These are phyloP conservation scores for Peterozyma xylosa DNA, from an alignment of 805 yeast species.

Conservation along the genomic window DNA sequence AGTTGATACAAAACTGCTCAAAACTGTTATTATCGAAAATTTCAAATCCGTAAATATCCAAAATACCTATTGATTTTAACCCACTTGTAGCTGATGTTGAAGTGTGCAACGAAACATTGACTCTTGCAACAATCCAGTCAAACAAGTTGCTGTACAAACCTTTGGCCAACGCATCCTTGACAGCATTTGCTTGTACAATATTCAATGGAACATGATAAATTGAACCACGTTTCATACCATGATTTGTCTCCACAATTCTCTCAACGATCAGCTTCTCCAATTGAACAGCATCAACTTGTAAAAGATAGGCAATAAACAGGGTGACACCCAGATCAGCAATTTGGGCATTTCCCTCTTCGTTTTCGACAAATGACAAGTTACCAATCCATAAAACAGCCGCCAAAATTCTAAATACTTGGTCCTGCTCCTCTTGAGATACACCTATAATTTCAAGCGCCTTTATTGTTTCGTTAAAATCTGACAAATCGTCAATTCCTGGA, in stretches of 20 bases:
- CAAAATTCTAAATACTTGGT: slow-evolving; percentile 76
- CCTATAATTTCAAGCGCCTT: slow-evolving; percentile 89
- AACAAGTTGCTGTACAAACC: slow-evolving; percentile 88
- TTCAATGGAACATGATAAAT: slow-evolving; percentile 92
- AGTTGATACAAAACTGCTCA: slow-evolving; percentile 92
- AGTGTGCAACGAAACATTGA: slow-evolving; percentile 60
- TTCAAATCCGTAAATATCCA: slow-evolving; percentile 95
- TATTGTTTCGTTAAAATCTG: slow-evolving; percentile 74
- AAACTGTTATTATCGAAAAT: slow-evolving; percentile 92
- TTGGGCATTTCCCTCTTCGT: slow-evolving; percentile 78
- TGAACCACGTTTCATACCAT: slow-evolving; percentile 86
- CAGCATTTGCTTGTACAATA: slow-evolving; percentile 88
- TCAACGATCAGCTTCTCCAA: slow-evolving; percentile 66
- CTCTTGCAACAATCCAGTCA: slow-evolving; percentile 94
- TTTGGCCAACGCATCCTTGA: slow-evolving; percentile 90
- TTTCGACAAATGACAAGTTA: slow-evolving; percentile 77
- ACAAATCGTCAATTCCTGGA: slow-evolving; percentile 75
- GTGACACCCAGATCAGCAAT: slow-evolving; percentile 87
- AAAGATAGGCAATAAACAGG: slow-evolving; percentile 84
- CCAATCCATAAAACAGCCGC: slow-evolving; percentile 93
- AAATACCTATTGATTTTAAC: slow-evolving; percentile 74
- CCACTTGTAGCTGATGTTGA: slow-evolving; percentile 5
- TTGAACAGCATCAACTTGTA: slow-evolving; percentile 67
- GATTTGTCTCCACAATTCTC: slow-evolving; percentile 82
- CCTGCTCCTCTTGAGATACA: slow-evolving; percentile 74